These are phyloP conservation scores for Helotiales sp. DNA, from an alignment of 2,329 filamentous ascomycete genomes.

Conservation along the genomic window DNA sequence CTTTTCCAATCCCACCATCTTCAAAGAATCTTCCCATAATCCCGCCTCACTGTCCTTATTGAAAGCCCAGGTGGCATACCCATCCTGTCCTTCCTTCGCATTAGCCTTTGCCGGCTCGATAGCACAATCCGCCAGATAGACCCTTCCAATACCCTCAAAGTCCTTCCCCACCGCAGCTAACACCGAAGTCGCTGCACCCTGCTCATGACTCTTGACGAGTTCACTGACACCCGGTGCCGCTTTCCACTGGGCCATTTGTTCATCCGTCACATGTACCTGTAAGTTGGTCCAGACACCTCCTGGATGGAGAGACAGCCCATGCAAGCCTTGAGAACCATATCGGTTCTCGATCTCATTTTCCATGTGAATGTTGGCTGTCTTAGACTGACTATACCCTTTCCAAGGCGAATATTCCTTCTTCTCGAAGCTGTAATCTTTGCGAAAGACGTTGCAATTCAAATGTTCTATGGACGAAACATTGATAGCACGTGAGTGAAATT, in stretches of 20 bases:
- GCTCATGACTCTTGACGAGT: constrained; percentile 39
- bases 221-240: constrained; percentile 7
- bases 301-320: constrained; percentile 50
- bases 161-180: constrained; percentile 44
- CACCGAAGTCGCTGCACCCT: constrained; percentile 49
- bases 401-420: constrained; percentile 47
- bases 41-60: constrained; percentile 47
- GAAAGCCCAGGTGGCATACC: constrained; percentile 41
- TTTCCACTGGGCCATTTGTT: constrained; percentile 14
- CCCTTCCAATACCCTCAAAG: constrained; percentile 51
- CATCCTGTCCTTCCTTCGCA: constrained; percentile 25
- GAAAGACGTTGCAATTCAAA: constrained; percentile 40
- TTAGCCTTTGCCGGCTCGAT: constrained; percentile 37
- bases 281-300: constrained; percentile 45
- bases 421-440: constrained; percentile 25
- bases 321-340: constrained; percentile 48
- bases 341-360: constrained; percentile 53
- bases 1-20: constrained; percentile 39
- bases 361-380: constrained; percentile 53
- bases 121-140: constrained; percentile 53
- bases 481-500: constrained; percentile 54
- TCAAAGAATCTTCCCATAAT: constrained; percentile 49
- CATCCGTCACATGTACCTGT: constrained; percentile 37
- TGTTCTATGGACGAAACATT: constrained; percentile 52
- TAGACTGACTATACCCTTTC: constrained; percentile 50